Evolutionary conservation across 2,329 filamentous ascomycete genomes (phyloP).

Genomic region (Penicillium hordei): DNA sequence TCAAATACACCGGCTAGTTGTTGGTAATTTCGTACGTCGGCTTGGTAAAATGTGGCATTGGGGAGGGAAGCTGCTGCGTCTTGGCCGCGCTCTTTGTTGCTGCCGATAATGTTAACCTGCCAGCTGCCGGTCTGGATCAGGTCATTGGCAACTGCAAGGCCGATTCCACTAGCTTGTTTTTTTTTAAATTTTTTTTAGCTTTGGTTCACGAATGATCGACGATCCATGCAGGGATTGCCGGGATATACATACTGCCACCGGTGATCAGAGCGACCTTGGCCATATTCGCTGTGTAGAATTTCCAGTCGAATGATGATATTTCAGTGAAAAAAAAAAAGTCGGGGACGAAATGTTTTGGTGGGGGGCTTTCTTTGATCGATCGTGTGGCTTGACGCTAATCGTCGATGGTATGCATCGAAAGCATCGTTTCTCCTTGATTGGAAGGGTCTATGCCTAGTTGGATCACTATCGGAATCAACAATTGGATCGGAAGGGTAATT

Average conservation of each 20-base stretch:
- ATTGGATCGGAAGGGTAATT: neutral
- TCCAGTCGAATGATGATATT: neutral
- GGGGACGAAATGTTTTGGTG: neutral
- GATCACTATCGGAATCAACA: neutral
- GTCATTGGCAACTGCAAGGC: constrained; percentile 43
- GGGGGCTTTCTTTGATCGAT: neutral
- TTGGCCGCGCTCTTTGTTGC: constrained; percentile 36
- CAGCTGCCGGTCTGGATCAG: constrained; percentile 39
- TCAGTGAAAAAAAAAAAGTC: neutral
- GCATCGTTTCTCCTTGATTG: neutral
- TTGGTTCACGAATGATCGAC: neutral
- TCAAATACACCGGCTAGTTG: constrained; percentile 39
- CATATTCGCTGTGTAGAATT: neutral
- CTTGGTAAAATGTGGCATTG: constrained; percentile 41
- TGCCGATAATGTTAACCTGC: constrained; percentile 44
- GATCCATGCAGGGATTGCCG: neutral
- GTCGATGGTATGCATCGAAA: neutral
- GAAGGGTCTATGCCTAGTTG: neutral
- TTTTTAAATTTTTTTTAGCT: neutral
- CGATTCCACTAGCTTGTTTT: constrained; percentile 48
- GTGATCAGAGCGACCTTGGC: constrained; percentile 13
- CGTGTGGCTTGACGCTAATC: neutral
- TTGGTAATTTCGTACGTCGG: constrained; percentile 40
- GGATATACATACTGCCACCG: constrained; percentile 9
- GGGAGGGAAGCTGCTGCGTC: constrained; percentile 27